These are phyloP conservation scores for Viola pubescens DNA, from an alignment of 441 rosid species.

Conservation along the genomic window DNA sequence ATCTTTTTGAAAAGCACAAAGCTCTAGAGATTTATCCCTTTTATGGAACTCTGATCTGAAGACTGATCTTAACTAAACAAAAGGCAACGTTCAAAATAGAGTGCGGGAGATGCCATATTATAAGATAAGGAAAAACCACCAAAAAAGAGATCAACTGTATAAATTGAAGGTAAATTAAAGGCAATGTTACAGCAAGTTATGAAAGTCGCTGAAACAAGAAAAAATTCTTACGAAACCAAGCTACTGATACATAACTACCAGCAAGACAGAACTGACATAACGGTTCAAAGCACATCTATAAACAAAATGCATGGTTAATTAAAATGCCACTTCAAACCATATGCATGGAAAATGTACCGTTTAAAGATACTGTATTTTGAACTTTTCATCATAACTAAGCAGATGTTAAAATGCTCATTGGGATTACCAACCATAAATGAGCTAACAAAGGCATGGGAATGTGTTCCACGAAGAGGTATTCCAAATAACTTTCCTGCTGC, in stretches of 20 bases:
- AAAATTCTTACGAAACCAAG: too few species aligned
- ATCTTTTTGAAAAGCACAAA: too few species aligned
- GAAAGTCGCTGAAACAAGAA: too few species aligned
- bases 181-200: too few species aligned
- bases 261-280: not conserved
- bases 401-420: not conserved
- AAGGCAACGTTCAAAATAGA: too few species aligned
- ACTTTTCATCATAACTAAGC: not conserved
- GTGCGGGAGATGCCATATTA: too few species aligned
- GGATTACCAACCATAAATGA: slow-evolving; percentile 68
- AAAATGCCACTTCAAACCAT: slow-evolving; percentile 2
- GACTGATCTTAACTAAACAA: too few species aligned
- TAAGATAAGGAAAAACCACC: too few species aligned
- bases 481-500: slow-evolving; percentile 85
- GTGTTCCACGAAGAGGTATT: slow-evolving; percentile 91
- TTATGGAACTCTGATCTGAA: too few species aligned
- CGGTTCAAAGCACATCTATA: not conserved
- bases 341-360: not conserved
- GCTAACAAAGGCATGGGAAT: slow-evolving; percentile 96
- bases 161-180: too few species aligned
- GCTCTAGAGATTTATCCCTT: too few species aligned
- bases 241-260: not conserved
- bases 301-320: slow-evolving; percentile 1
- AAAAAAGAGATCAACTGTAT: too few species aligned
- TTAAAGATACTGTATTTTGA: not conserved